Percentiles rank a stretch among this genome's conserved stretches.
Evolutionary conservation across 139 green algal genomes (phyloP).

Genomic region (Volvox africanus): DNA sequence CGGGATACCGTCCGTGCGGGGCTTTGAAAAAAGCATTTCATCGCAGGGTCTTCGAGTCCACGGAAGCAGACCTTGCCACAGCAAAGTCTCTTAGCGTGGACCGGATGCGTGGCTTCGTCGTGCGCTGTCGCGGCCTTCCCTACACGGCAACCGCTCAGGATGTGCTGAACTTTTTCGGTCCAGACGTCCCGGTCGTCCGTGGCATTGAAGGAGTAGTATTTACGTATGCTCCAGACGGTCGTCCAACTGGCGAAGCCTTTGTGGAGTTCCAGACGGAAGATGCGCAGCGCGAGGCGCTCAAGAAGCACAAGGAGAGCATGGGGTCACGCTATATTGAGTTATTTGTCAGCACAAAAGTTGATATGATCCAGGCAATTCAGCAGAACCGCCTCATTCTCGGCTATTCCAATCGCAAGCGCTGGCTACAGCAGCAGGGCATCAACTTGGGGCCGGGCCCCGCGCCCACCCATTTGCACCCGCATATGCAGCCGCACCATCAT

Average conservation of each 20-base stretch:
- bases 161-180: slow-evolving; percentile 77
- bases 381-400: slow-evolving; percentile 57
- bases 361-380: slow-evolving; percentile 61
- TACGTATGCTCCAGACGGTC: slow-evolving; percentile 74
- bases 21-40: not conserved
- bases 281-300: slow-evolving; percentile 72
- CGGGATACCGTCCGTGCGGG: not conserved
- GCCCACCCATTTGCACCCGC: slow-evolving; percentile 17
- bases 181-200: slow-evolving; percentile 66
- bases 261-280: slow-evolving; percentile 80
- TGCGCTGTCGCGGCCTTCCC: slow-evolving; percentile 88
- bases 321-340: slow-evolving; percentile 86
- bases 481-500: slow-evolving; percentile 37
- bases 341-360: slow-evolving; percentile 77
- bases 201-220: slow-evolving; percentile 80
- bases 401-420: slow-evolving; percentile 57
- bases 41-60: slow-evolving; percentile 75
- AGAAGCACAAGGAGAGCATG: slow-evolving; percentile 78
- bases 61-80: slow-evolving; percentile 67
- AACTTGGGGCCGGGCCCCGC: slow-evolving; percentile 13
- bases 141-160: slow-evolving; percentile 78
- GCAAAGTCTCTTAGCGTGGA: slow-evolving; percentile 48
- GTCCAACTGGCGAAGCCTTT: slow-evolving; percentile 90
- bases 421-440: slow-evolving; percentile 57
- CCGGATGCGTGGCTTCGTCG: slow-evolving; percentile 64